phyloP scores from a whole-genome alignment of 2,329 filamentous ascomycete species.

The Davidsoniella virescens region DNA sequence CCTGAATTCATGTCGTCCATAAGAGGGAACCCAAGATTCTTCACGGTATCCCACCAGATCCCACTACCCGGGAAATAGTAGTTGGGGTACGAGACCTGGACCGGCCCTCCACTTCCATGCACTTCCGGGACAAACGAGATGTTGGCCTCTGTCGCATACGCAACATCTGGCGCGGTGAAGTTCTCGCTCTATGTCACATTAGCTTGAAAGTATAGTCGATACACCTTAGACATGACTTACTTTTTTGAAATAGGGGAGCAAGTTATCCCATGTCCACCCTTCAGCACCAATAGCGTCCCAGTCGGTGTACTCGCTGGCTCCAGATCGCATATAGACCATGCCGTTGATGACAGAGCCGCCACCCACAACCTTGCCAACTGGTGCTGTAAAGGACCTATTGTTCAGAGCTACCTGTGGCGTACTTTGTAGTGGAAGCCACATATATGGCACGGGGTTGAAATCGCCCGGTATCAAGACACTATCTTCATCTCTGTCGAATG shows the following conservation, averaged over 20 bases:
- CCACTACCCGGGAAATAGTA: slow-evolving; percentile 21
- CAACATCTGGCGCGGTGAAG: slow-evolving; percentile 11
- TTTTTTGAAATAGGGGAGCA: slow-evolving; percentile 30
- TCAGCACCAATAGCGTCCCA: slow-evolving; percentile 30
- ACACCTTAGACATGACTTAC: slow-evolving; percentile 14
- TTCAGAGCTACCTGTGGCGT: slow-evolving; percentile 18
- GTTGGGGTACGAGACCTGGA: slow-evolving; percentile 29
- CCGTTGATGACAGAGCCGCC: slow-evolving; percentile 26
- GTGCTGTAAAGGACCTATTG: slow-evolving; percentile 13
- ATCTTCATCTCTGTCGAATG: slow-evolving; percentile 17
- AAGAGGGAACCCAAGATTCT: slow-evolving; percentile 35
- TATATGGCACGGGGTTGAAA: slow-evolving; percentile 18
- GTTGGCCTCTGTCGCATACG: slow-evolving; percentile 12
- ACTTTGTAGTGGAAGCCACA: slow-evolving; percentile 18
- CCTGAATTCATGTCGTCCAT: slow-evolving; percentile 24
- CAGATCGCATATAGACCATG: slow-evolving; percentile 23
- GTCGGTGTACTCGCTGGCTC: slow-evolving; percentile 25
- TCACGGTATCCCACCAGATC: slow-evolving; percentile 31
- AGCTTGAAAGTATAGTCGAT: background rate
- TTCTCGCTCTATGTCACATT: slow-evolving; percentile 12
- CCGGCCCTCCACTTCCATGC: slow-evolving; percentile 39
- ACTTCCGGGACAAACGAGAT: slow-evolving; percentile 26
- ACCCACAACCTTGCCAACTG: slow-evolving; percentile 21
- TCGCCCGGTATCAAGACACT: slow-evolving; percentile 19
- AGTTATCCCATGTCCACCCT: slow-evolving; percentile 23